A percentile compares a stretch with the other conserved stretches of the same genome.
Evolutionary conservation across 2,329 filamentous ascomycete species (phyloP).

Genomic region (Fusarium mexicanum): DNA sequence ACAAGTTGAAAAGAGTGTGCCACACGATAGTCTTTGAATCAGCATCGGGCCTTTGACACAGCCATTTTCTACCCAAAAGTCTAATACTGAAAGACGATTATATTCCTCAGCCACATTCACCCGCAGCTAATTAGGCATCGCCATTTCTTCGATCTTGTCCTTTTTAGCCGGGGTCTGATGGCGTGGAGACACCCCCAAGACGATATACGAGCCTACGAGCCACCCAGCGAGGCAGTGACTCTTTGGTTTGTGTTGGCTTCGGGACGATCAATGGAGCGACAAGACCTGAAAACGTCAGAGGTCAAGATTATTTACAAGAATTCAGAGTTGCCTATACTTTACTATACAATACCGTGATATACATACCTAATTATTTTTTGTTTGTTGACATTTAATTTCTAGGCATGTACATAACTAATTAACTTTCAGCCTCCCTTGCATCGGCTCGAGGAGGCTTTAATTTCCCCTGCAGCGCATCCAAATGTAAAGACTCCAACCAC

Average conservation of each 20-base stretch:
- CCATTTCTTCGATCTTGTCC: slow-evolving; percentile 7
- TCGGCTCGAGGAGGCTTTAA: slow-evolving; percentile 12
- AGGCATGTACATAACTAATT: background rate
- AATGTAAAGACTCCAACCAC: background rate
- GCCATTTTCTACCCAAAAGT: slow-evolving; percentile 10
- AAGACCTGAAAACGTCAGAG: background rate
- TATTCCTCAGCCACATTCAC: slow-evolving; percentile 10
- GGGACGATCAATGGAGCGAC: slow-evolving; percentile 24
- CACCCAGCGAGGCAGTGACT: slow-evolving; percentile 26
- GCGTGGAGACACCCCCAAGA: slow-evolving; percentile 16
- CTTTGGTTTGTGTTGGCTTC: slow-evolving; percentile 9
- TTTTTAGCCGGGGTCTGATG: slow-evolving; percentile 10
- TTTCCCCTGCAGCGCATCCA: slow-evolving; percentile 21
- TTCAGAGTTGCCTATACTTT: background rate
- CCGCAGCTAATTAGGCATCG: slow-evolving; percentile 2
- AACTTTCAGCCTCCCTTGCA: slow-evolving; percentile 27
- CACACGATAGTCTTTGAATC: slow-evolving; percentile 3
- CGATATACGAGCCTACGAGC: slow-evolving; percentile 21
- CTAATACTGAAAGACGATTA: background rate
- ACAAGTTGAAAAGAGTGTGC: slow-evolving; percentile 2
- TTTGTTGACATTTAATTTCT: background rate
- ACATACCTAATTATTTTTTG: background rate
- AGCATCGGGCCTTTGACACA: slow-evolving; percentile 20
- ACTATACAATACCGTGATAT: background rate
- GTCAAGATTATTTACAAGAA: background rate